Base-by-base conservation (phyloP, 495 filamentous ascomycete genomes). In the Penicillium roqueforti region DNA sequence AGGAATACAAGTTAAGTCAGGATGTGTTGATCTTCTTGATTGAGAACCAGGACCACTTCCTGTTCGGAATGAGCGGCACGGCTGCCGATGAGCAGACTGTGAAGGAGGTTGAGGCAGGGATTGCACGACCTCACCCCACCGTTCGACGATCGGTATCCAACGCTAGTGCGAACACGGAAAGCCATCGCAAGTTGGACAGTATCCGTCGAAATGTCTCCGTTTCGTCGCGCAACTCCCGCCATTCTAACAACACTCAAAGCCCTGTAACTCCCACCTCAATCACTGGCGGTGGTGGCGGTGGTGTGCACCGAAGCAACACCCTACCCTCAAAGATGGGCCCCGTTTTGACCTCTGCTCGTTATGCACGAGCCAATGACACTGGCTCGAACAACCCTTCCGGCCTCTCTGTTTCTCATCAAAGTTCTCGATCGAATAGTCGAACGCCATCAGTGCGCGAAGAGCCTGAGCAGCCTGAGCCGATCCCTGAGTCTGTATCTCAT, bases 1-100 rank as follows among this genome's bases (percentile, higher is more conserved):
- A 86, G 18, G 92, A 96, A 58, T 99, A 99, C 64, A 87, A 89
- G 32, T 74, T 97, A 20, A 97, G 93, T 58, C 93, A 99, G 72
- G 91, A 95, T 63, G 93, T 99, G 36, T 81, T 99, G 63, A 95
- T 97, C 23, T 99, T 97, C 67, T 74, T 99, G 57, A 99, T 99
- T 56, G 91, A 97, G 66, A 96, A 99, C 60, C 92, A 97, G 65
- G 83, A 92, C 58, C 85, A 89, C 63, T 92, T 92, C 72, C 72
- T 92, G 55, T 92, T 97, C 47, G 91, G 91, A 14, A 97, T 97
- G 91, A 87, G 88, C 66, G 91, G 91, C 18, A 96, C 91, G 5
- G 90, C 83, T 5, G 87, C 88, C 6, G 91, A 96, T 66, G 88
- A 91, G 63, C 83, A 89, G 61, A 95, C 90, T 3, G 83, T 91